These are phyloP conservation scores for Pulveroboletus sp. DNA, from an alignment of 768 basidiomycete species.

Conservation along the genomic window DNA sequence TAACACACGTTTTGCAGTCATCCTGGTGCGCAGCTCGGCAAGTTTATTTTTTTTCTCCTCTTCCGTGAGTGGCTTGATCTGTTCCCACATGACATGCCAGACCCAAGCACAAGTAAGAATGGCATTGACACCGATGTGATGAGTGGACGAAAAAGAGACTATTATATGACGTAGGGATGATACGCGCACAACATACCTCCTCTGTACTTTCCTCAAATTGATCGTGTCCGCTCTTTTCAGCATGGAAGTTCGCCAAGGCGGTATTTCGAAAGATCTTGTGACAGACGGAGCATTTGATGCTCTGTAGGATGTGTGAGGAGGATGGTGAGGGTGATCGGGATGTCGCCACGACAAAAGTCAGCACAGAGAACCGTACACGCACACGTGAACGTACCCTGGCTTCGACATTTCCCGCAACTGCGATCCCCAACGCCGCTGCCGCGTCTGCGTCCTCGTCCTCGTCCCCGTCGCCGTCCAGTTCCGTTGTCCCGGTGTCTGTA, in stretches of 20 bases:
- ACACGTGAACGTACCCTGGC: slow-evolving; percentile 50
- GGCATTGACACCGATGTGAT: too few species aligned
- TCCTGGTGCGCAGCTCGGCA: slow-evolving; percentile 70
- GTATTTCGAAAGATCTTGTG: slow-evolving; percentile 84
- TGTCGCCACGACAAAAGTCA: too few species aligned
- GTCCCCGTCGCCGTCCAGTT: slow-evolving; percentile 47
- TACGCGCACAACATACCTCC: slow-evolving; percentile 49
- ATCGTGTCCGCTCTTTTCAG: slow-evolving; percentile 92
- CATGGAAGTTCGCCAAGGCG: slow-evolving; percentile 87
- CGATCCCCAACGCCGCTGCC: slow-evolving; percentile 50
- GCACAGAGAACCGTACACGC: too few species aligned
- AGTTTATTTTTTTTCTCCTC: slow-evolving; percentile 86
- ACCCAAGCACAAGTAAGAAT: not conserved
- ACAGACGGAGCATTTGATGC: slow-evolving; percentile 80
- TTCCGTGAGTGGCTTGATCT: slow-evolving; percentile 94
- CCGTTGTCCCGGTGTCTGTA: not conserved
- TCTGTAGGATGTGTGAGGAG: slow-evolving; percentile 30
- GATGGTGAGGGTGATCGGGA: too few species aligned
- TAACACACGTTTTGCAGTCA: slow-evolving; percentile 71
- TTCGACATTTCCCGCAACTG: slow-evolving; percentile 39
- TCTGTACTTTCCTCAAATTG: slow-evolving; percentile 95
- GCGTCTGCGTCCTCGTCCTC: slow-evolving; percentile 66
- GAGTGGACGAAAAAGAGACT: not conserved
- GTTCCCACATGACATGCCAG: not conserved
- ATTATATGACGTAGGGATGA: not conserved